Conservation (phyloP, 2,329 filamentous ascomycete species). For the Phaeosphaeriaceae sp. region DNA sequence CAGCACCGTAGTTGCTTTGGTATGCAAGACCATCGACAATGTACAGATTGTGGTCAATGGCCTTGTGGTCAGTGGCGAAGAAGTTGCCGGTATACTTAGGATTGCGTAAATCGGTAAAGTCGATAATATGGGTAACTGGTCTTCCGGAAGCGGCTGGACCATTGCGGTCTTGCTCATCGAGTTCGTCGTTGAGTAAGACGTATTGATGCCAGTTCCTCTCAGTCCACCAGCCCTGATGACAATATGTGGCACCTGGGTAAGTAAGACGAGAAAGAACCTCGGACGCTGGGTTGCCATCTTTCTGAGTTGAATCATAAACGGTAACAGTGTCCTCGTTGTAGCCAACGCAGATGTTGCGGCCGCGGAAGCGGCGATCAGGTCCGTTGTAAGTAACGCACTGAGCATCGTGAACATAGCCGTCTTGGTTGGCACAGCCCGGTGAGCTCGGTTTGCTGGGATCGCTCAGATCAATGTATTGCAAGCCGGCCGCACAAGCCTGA, state of each 20-base stretch:
- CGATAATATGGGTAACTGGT: slow-evolving; percentile 44
- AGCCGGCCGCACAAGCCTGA: slow-evolving; percentile 56
- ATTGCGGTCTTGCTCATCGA: slow-evolving; percentile 37
- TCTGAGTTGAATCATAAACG: slow-evolving; percentile 60
- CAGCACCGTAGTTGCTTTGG: slow-evolving; percentile 51
- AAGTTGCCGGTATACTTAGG: slow-evolving; percentile 50
- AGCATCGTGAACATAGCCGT: slow-evolving; percentile 67
- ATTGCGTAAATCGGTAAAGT: slow-evolving; percentile 40
- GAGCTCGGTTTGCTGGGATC: slow-evolving; percentile 60
- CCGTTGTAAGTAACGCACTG: slow-evolving; percentile 64
- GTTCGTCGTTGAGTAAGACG: slow-evolving; percentile 43
- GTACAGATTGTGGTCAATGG: slow-evolving; percentile 56
- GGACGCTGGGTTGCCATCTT: slow-evolving; percentile 61
- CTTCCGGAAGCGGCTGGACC: slow-evolving; percentile 40
- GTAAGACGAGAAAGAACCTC: slow-evolving; percentile 61
- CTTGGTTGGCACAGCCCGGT: slow-evolving; percentile 59
- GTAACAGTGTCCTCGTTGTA: slow-evolving; percentile 62
- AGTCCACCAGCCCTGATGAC: slow-evolving; percentile 65
- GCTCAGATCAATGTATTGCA: slow-evolving; percentile 65
- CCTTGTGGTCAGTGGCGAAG: slow-evolving; percentile 46
- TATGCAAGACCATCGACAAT: slow-evolving; percentile 50
- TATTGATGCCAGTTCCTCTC: slow-evolving; percentile 43
- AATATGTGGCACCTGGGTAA: slow-evolving; percentile 62
- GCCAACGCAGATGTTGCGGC: slow-evolving; percentile 62
- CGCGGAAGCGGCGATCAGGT: slow-evolving; percentile 56